Base-by-base conservation (phyloP, 192 early-diverging fungal species). In the Backusella luteola region DNA sequence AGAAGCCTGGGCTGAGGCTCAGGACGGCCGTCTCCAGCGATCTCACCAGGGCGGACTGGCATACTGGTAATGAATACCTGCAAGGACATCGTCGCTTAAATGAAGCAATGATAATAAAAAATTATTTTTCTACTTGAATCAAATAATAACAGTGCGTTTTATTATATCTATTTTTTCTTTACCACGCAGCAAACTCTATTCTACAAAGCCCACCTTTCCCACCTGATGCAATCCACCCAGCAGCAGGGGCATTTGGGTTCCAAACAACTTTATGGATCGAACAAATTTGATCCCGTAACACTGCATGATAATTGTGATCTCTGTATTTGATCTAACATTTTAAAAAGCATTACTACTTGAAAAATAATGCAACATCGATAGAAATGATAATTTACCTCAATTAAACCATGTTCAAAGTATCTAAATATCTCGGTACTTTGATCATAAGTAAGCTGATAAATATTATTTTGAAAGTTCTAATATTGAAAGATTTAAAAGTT, bases 211-310 rank as follows among this genome's bases (percentile, higher is more conserved):
- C 82, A 36, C 71, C 59, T 36, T 76, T 36, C 12, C 82, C 82
- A 6, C 82, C 82, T 17, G 82, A 80, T 36, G 69, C 79, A 9
- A 83, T 34, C 82, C 82, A 83, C 52, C 53, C 42, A 19, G 66
- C 69, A 8, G 66, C 35, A 34, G 26, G 15, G 5, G 39, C 26
- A 67, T 83, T 80, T 29, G 69, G 72, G 72, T 79, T 80, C 82
- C 82, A 83, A 38, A 36, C 34, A n/a, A 74, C 71, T 79, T 67
- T 76, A 9, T 75, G 56, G 23, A 75, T 42, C 6, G 73, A 75
- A 9, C 63, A n/a, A 9, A 42, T 67, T 38, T 35, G 73, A 41
- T 75, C 29, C 29, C 32, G 14, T 8, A 75, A 23, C 1, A 69
- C 34, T 23, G 19, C 35, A 39, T 69, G 68, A 26, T 39, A 38